Percentiles rank a stretch among this genome's conserved stretches.
Conservation (phyloP, 2,329 filamentous ascomycete genomes). For the Neospermospora avenae region DNA sequence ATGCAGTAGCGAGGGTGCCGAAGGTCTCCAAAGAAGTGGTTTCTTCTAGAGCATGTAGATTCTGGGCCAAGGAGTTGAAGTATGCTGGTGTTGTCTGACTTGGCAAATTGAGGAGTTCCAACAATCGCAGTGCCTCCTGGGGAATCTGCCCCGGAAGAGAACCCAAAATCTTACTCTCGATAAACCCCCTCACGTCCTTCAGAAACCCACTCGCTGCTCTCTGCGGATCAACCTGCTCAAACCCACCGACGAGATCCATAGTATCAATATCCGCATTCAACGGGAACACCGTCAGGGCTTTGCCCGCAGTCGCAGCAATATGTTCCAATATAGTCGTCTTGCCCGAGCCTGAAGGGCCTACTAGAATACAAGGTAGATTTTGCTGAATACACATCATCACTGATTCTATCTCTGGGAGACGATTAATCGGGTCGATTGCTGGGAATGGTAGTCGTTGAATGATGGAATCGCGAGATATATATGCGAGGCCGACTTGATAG, state of each 20-base stretch:
- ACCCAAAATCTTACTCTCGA: slow-evolving; percentile 50
- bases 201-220: slow-evolving; percentile 65
- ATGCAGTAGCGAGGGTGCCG: slow-evolving; percentile 24
- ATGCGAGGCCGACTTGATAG: slow-evolving; percentile 78
- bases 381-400: slow-evolving; percentile 83
- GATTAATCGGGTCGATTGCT: slow-evolving; percentile 47
- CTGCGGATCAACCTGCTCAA: slow-evolving; percentile 86
- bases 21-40: slow-evolving; percentile 42
- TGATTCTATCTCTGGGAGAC: slow-evolving; percentile 76
- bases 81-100: slow-evolving; percentile 17
- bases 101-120: slow-evolving; percentile 45
- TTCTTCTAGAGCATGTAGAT: slow-evolving; percentile 30
- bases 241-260: slow-evolving; percentile 95
- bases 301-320: slow-evolving; percentile 75
- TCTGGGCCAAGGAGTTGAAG: slow-evolving; percentile 32
- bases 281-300: slow-evolving; percentile 74
- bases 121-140: slow-evolving; percentile 45
- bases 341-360: slow-evolving; percentile 79
- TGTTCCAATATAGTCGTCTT: slow-evolving; percentile 80
- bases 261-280: slow-evolving; percentile 95
- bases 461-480: slow-evolving; percentile 58
- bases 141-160: slow-evolving; percentile 47
- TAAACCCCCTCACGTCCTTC: slow-evolving; percentile 47
- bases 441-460: slow-evolving; percentile 52
- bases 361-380: slow-evolving; percentile 84